phyloP scores from a whole-genome alignment of 2,329 filamentous ascomycete genomes.

The Ceratocystis variospora region DNA sequence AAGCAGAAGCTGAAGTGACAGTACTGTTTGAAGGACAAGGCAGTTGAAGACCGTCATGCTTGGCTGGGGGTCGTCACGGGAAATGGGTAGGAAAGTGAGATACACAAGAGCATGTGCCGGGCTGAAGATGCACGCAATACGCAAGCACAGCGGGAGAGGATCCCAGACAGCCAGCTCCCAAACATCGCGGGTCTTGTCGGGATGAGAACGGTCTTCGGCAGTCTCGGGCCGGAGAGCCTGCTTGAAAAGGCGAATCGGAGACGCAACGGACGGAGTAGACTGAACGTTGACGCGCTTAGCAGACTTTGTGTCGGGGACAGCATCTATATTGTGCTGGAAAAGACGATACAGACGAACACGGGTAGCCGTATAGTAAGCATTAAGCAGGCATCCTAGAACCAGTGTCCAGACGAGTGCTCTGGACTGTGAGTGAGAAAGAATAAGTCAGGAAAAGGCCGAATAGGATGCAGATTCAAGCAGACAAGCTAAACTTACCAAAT shows the following conservation, averaged over 20 bases:
- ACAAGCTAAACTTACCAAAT: slow-evolving; percentile 38
- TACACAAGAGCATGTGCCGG: slow-evolving; percentile 88
- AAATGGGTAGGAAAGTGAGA: slow-evolving; percentile 70
- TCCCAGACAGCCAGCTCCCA: slow-evolving; percentile 96
- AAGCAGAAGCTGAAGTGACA: slow-evolving; percentile 64
- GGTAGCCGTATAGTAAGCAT: slow-evolving; percentile 69
- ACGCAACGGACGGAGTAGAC: slow-evolving; percentile 62
- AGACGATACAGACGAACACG: slow-evolving; percentile 78
- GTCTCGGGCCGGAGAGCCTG: slow-evolving; percentile 52
- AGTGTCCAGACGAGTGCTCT: slow-evolving; percentile 55
- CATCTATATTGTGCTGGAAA: slow-evolving; percentile 75
- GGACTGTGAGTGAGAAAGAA: not conserved
- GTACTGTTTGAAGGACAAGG: slow-evolving; percentile 56
- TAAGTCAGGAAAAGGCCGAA: not conserved
- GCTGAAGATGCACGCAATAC: slow-evolving; percentile 80
- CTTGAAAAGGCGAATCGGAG: slow-evolving; percentile 63
- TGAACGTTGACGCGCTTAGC: slow-evolving; percentile 80
- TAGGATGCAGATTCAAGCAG: slow-evolving; percentile 16
- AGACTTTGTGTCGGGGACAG: slow-evolving; percentile 63
- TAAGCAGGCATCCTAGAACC: slow-evolving; percentile 51
- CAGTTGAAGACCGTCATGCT: slow-evolving; percentile 78
- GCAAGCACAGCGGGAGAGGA: slow-evolving; percentile 68
- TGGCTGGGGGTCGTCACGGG: slow-evolving; percentile 60
- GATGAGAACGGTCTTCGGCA: slow-evolving; percentile 72
- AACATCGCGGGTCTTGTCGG: slow-evolving; percentile 69